These are phyloP conservation scores for Cladosporium phlei DNA, from an alignment of 2,329 filamentous ascomycete species.

Conservation along the genomic window DNA sequence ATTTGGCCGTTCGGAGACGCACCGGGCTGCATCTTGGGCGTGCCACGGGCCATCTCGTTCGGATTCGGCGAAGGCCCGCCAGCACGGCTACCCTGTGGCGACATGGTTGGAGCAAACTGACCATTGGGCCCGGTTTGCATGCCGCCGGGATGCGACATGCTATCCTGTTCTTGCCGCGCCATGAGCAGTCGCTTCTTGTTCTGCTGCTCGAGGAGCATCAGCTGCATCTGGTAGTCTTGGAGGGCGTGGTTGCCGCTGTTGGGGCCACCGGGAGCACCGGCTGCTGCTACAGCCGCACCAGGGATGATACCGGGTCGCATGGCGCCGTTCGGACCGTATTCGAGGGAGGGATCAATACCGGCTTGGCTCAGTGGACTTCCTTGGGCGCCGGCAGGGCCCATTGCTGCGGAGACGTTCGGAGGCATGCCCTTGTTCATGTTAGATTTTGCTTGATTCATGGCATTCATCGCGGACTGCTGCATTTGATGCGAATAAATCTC, in stretches of 20 bases:
- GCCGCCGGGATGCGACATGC: slow-evolving; percentile 48
- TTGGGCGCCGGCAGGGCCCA: slow-evolving; percentile 37
- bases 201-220: slow-evolving; percentile 82
- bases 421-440: slow-evolving; percentile 69
- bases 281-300: slow-evolving; percentile 24
- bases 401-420: slow-evolving; percentile 52
- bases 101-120: slow-evolving; percentile 50
- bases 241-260: slow-evolving; percentile 70
- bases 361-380: slow-evolving; percentile 31
- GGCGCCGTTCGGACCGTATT: slow-evolving; percentile 30
- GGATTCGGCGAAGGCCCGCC: slow-evolving; percentile 67
- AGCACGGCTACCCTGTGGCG: slow-evolving; percentile 65
- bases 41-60: slow-evolving; percentile 71
- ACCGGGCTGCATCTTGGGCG: slow-evolving; percentile 65
- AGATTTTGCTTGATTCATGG: slow-evolving; percentile 46
- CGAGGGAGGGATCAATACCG: slow-evolving; percentile 65
- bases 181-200: slow-evolving; percentile 83
- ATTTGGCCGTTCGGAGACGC: slow-evolving; percentile 68
- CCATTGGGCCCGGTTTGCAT: slow-evolving; percentile 38
- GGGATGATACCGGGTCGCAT: slow-evolving; percentile 17
- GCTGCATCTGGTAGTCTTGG: slow-evolving; percentile 84
- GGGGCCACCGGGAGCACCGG: slow-evolving; percentile 31
- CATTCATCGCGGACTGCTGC: slow-evolving; percentile 75
- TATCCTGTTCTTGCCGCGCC: slow-evolving; percentile 75
- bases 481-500: slow-evolving; percentile 82